These are phyloP conservation scores for Vitellaria paradoxa DNA, from an alignment of 179 eudicot species.

Conservation along the genomic window DNA sequence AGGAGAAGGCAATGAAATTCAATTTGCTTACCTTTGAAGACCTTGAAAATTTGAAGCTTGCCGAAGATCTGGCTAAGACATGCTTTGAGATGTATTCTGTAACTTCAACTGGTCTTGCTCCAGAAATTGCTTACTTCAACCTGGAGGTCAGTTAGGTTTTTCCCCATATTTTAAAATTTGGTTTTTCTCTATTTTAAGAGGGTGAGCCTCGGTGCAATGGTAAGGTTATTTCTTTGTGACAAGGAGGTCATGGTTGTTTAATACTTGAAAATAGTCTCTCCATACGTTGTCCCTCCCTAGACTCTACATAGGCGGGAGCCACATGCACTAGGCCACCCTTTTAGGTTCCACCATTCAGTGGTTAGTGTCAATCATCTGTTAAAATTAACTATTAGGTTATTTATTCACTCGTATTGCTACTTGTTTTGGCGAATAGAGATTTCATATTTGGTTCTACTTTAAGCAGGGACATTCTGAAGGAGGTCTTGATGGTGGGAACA, in stretches of 20 bases:
- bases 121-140: slow-evolving; percentile 89
- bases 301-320: no score
- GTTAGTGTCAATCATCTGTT: no score
- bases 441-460: slow-evolving; percentile 18
- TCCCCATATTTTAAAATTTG: no score
- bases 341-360: no score
- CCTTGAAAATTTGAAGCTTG: slow-evolving; percentile 83
- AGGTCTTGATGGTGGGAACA: slow-evolving; percentile 81
- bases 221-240: no score
- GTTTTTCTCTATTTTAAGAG: no score
- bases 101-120: slow-evolving; percentile 90
- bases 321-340: no score
- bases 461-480: slow-evolving; percentile 63
- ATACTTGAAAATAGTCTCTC: no score
- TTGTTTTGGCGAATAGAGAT: slow-evolving; percentile 10
- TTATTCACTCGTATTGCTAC: not conserved
- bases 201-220: no score
- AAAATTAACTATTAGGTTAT: no score
- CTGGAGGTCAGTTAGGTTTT: slow-evolving; percentile 51
- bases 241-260: no score
- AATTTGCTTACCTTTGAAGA: slow-evolving; percentile 69
- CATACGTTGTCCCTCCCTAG: no score
- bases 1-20: slow-evolving; percentile 66
- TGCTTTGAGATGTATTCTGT: slow-evolving; percentile 88
- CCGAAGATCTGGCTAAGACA: slow-evolving; percentile 88